Evolutionary conservation across 208 protist species (phyloP), one percentile per base, ranked within the genome.

Genomic region (Acanthamoeba quina): DNA sequence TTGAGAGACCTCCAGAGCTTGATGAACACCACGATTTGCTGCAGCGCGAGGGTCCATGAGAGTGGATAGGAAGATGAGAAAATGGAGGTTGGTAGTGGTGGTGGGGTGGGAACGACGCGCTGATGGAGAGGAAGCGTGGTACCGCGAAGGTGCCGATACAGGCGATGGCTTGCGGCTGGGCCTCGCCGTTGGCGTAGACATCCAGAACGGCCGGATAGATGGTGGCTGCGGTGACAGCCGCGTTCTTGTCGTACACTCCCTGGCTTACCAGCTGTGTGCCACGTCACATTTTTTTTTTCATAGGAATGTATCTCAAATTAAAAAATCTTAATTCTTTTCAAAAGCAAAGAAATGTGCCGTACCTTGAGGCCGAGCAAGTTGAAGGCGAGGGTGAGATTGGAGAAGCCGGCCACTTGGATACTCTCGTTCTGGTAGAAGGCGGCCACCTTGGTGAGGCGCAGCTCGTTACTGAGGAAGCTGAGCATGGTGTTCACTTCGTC

Each of bases 391-490:
- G 21, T 62, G n/a, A 92, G 64, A 24, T 78, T 37, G 26, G 34
- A 11, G 68, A 80, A 92, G 44, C 88, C 88, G 26, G 88, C 88
- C 15, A 78, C 88, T 17, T 78, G 31, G 19, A 92, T 80, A 34
- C 44, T 60, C 41, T 92, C 88, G 68, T 76, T 92, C 49, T 92
- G 88, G 37, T 92, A 92, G 68, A 92, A 92, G n/a, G 68, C 68
- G 2, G 88, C 76, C 49, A 92, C 68, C 21, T 56, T 74, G 11
- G 60, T 80, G 44, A 78, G 64, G 24, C 88, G 88, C 88, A 80
- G 47, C 52, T 80, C 37, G 29, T 92, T 92, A 56, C 64, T 92
- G 11, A 92, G 44, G 62, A 80, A 92, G 88, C 88, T 92, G 44
- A 92, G 64, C 58, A 92, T 10, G 37, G 88, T 76, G 56, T 70